Evolutionary conservation across 768 basidiomycete species (phyloP), one percentile per base, ranked within the genome.

Genomic region (Phaeolepiota aurea): DNA sequence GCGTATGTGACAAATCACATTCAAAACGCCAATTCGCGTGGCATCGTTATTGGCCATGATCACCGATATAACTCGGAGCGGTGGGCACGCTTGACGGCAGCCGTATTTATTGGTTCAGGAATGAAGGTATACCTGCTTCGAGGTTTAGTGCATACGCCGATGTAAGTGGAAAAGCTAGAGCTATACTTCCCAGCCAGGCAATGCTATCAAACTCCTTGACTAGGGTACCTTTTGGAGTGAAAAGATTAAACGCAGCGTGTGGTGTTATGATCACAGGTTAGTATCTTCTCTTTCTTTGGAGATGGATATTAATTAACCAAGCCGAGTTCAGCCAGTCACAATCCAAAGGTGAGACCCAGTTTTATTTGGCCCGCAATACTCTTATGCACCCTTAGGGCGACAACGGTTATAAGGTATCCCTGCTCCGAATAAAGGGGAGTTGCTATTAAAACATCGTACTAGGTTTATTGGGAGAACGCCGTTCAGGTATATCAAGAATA

Each of bases 381-480:
- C n/a, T 28, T 28, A 7, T 28, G 25, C n/a, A 28, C n/a, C 25
- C 7, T 28, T 28, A 88, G 84, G 61, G 84, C 54, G 89, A 92
- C 53, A 93, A 93, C 54, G 89, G 89, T 2, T 91, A 84, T 63
- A 93, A 92, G 63, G 87, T 79, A 35, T 43, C n/a, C n/a, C n/a
- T n/a, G n/a, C n/a, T n/a, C n/a, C n/a, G n/a, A n/a, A n/a, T n/a
- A n/a, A n/a, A n/a, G n/a, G n/a, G n/a, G n/a, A n/a, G n/a, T n/a
- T n/a, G n/a, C n/a, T n/a, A n/a, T n/a, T n/a, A n/a, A n/a, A n/a
- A n/a, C n/a, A n/a, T n/a, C 30, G 20, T 40, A 16, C 15, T 33
- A 88, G 86, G 87, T 89, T 14, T 90, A 90, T 50, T 90, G 87
- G 87, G 84, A 87, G 56, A 90, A 90, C 51, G 86, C 75, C 0